Conservation (phyloP, 768 basidiomycete species). For the Porpolomopsis calyptriformis region DNA sequence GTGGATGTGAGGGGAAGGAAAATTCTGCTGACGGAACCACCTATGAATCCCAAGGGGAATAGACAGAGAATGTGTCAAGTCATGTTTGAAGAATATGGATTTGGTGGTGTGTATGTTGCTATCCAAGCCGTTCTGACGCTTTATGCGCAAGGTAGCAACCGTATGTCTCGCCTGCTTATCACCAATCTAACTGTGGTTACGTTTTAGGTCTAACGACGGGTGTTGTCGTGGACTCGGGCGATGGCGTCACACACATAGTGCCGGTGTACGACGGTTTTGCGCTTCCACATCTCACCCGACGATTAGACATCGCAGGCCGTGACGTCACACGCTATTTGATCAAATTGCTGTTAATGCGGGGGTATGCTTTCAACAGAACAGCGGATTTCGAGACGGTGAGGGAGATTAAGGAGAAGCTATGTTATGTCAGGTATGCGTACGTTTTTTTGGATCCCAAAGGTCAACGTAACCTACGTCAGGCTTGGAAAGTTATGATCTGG, state of each 20-base stretch:
- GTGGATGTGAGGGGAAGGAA: constrained; percentile 81
- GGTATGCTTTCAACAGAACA: constrained; percentile 99
- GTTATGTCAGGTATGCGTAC: constrained; percentile 80
- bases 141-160: constrained; percentile 85
- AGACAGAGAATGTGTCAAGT: constrained; percentile 91
- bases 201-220: constrained; percentile 85
- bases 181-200: background rate
- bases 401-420: constrained; percentile 98
- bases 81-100: constrained; percentile 99
- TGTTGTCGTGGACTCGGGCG: constrained; percentile 98
- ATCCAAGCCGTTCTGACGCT: constrained; percentile 97
- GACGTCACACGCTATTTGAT: constrained; percentile 98
- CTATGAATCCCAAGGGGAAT: constrained; percentile 96
- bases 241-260: constrained; percentile 98
- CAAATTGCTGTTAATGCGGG: constrained; percentile 99
- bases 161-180: background rate
- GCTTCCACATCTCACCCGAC: constrained; percentile 86
- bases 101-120: constrained; percentile 91
- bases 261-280: constrained; percentile 97
- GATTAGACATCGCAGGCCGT: constrained; percentile 94
- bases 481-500: constrained; percentile 77
- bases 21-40: constrained; percentile 92
- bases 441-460: background rate
- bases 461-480: constrained; percentile 3
- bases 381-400: constrained; percentile 99